Evolutionary conservation across 2,329 filamentous ascomycete genomes (phyloP), one percentile per base, ranked within the genome.

Genomic region (Aureobasidium musti): DNA sequence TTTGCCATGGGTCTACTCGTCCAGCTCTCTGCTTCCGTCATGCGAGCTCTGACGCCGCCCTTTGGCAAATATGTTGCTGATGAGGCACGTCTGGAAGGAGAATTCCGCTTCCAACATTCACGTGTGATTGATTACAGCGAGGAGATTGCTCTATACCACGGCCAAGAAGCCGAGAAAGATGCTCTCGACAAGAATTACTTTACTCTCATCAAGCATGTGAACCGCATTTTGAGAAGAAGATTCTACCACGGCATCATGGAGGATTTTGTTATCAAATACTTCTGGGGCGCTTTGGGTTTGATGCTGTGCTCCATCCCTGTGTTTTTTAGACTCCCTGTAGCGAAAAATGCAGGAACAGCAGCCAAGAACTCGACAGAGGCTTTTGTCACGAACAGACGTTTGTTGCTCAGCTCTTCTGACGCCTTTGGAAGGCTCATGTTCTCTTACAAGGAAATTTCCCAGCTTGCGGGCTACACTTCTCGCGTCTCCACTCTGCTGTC

Each of bases 171-270:
- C 13, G 95, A 99, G 78, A 98, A 98, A 77, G 92, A 98, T 76
- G 96, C 91, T 0, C 83, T 99, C 63, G 95, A 99, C 79, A 98
- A 98, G 80, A 94, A 95, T 19, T 99, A 99, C 79, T 99, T 99
- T 75, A 99, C 95, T 1, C 84, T 99, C 43, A 99, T 99, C 81
- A 98, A 97, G 80, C 95, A 99, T 79, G 94, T 99, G 75, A 99
- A 99, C 78, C 89, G 96, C 74, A 97, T 98, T 70, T 80, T 99
- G 69, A 86, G 93, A 45, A 85, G 91, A 69, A 87, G 95, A 57
- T 91, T 99, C 77, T 98, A 98, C 77, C 94, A 99, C 77, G 94
- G 93, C n/a, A 89, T 99, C 74, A 97, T 98, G 94, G 95, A 99
- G 77, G 95, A 99, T 77, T 99, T 97, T 78, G 92, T 98, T 67